Evolutionary conservation across 1,139 yeast species (phyloP).

Genomic region (Hyphopichia fennica): DNA sequence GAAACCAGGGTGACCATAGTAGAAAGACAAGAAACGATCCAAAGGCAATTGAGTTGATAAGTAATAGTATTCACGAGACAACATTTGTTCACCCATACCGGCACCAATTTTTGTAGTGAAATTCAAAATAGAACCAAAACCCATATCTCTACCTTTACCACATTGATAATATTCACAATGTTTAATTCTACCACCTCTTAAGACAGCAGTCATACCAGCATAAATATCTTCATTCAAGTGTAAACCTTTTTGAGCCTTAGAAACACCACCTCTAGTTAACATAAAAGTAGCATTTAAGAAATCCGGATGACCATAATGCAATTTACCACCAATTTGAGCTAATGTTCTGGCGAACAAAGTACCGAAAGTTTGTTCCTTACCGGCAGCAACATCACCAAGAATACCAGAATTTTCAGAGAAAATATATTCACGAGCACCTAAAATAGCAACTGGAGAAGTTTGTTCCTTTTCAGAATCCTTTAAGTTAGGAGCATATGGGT

Average conservation of each 20-base stretch:
- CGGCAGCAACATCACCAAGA: conserved; percentile 99
- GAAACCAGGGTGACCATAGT: conserved; percentile 99
- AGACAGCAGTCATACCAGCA: conserved; percentile 97
- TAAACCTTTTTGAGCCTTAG: conserved; percentile 97
- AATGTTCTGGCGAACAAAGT: conserved; percentile 95
- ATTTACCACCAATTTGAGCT: conserved; percentile 98
- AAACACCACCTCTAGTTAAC: conserved; percentile 99
- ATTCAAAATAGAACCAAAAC: conserved; percentile 97
- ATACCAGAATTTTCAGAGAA: conserved; percentile 99
- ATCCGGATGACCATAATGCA: conserved; percentile 99
- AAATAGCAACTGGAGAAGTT: conserved; percentile 89
- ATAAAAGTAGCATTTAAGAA: conserved; percentile 90
- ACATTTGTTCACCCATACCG: conserved; percentile 99
- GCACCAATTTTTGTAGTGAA: conserved; percentile 99
- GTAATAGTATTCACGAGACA: conserved; percentile 96
- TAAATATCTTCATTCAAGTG: conserved; percentile 99
- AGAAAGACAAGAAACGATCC: conserved; percentile 96
- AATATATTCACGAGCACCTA: conserved; percentile 99
- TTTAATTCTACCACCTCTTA: conserved; percentile 98
- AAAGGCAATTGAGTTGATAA: conserved; percentile 96
- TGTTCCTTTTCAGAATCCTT: conserved; percentile 39
- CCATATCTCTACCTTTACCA: conserved; percentile 99
- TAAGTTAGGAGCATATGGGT: conserved; percentile 72
- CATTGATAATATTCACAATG: conserved; percentile 99
- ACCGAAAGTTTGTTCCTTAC: conserved; percentile 99